A percentile compares a stretch with the other conserved stretches of the same genome.
phyloP scores from a whole-genome alignment of 495 filamentous ascomycete genomes.

The Letharia lupina region DNA sequence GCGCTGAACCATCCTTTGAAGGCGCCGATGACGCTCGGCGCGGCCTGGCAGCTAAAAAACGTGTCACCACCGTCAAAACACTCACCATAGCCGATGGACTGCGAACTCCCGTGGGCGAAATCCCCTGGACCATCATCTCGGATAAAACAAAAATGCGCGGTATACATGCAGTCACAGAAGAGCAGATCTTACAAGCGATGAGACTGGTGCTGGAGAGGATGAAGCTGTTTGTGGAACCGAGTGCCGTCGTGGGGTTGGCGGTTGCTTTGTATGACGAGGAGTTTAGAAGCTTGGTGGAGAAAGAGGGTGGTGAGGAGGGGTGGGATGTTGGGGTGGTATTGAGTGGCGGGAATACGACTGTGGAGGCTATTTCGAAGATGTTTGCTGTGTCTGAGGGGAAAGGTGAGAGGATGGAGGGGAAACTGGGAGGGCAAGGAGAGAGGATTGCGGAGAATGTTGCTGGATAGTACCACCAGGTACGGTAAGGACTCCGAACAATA shows the following conservation, averaged over 20 bases:
- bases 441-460: constrained; percentile 41
- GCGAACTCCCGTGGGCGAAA: constrained; percentile 68
- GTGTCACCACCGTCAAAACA: constrained; percentile 58
- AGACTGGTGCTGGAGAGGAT: constrained; percentile 74
- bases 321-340: constrained; percentile 87
- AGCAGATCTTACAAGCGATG: constrained; percentile 73
- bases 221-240: constrained; percentile 90
- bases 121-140: constrained; percentile 76
- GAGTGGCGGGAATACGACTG: constrained; percentile 82
- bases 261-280: constrained; percentile 78
- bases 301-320: constrained; percentile 60
- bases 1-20: constrained; percentile 80
- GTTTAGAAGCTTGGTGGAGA: constrained; percentile 61
- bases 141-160: constrained; percentile 60
- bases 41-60: constrained; percentile 51
- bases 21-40: constrained; percentile 75
- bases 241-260: constrained; percentile 76
- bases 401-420: constrained; percentile 30
- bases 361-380: constrained; percentile 65
- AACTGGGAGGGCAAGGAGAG: constrained; percentile 32
- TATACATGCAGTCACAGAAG: constrained; percentile 72
- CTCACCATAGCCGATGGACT: constrained; percentile 88
- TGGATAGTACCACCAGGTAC: constrained; percentile 25
- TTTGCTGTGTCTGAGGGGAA: constrained; percentile 36
- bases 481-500: not conserved